These are phyloP conservation scores for Blepharisma undulans DNA, from an alignment of 169 alveolate genomes.

Conservation along the genomic window DNA sequence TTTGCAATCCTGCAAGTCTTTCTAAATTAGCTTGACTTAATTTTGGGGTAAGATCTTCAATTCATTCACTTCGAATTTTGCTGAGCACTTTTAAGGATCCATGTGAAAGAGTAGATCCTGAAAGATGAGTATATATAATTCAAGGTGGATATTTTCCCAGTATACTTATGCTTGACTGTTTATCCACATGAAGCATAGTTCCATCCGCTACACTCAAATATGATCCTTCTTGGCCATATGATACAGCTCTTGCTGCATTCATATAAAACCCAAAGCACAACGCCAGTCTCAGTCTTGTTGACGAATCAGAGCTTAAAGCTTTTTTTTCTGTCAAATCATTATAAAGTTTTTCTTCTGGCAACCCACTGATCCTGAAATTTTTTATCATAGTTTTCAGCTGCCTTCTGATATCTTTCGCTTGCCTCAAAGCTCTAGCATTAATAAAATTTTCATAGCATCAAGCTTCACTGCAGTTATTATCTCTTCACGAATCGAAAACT, in stretches of 20 bases:
- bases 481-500: constrained; percentile 68
- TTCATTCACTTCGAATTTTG: constrained; percentile 1
- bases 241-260: constrained; percentile 69
- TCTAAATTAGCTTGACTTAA: neutral
- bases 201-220: constrained; percentile 51
- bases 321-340: constrained; percentile 45
- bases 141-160: constrained; percentile 3
- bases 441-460: constrained; percentile 91
- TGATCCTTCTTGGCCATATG: constrained; percentile 65
- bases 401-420: constrained; percentile 90
- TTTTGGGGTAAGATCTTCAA: neutral
- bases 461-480: constrained; percentile 74
- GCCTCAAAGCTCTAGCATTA: constrained; percentile 88
- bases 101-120: constrained; percentile 8
- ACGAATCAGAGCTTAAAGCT: constrained; percentile 20
- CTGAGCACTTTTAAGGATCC: constrained; percentile 18
- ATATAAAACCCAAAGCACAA: constrained; percentile 65
- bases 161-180: neutral
- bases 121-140: constrained; percentile 19
- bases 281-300: constrained; percentile 48
- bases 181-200: constrained; percentile 8
- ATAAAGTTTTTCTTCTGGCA: constrained; percentile 44
- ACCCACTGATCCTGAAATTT: constrained; percentile 69
- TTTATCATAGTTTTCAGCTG: constrained; percentile 86
- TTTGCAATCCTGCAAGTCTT: neutral